Evolutionary conservation across 768 basidiomycete genomes (phyloP).

Genomic region (Hypholoma fasciculare): DNA sequence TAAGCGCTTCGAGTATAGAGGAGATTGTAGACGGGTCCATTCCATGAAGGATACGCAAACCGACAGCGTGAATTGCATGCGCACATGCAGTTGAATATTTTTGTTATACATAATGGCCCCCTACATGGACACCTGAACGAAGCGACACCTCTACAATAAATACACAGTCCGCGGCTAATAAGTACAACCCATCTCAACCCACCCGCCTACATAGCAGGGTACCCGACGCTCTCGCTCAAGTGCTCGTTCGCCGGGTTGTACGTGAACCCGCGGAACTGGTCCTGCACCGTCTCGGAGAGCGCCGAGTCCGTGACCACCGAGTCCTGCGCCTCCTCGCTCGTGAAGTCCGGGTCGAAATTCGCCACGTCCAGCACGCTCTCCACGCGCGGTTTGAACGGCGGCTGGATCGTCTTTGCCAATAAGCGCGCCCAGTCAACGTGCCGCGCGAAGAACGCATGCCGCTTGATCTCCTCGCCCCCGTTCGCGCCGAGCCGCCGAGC

Average conservation of each 20-base stretch:
- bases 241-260: slow-evolving; percentile 86
- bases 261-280: slow-evolving; percentile 91
- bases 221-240: slow-evolving; percentile 81
- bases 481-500: slow-evolving; percentile 83
- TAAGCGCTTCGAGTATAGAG: no score
- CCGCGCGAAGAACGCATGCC: slow-evolving; percentile 92
- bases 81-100: no score
- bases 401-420: slow-evolving; percentile 92
- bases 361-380: slow-evolving; percentile 94
- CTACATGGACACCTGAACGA: no score
- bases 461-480: slow-evolving; percentile 95
- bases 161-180: no score
- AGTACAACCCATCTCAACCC: no score
- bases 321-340: slow-evolving; percentile 91
- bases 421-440: slow-evolving; percentile 92
- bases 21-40: no score
- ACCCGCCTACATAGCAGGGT: slow-evolving; percentile 41
- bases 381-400: slow-evolving; percentile 97
- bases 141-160: no score
- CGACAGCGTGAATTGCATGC: no score
- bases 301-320: slow-evolving; percentile 94
- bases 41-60: no score
- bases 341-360: slow-evolving; percentile 98
- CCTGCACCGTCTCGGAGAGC: slow-evolving; percentile 94
- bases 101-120: no score